Evolutionary conservation across 768 basidiomycete species (phyloP), one percentile per base, ranked within the genome.

Genomic region (Mycena polygramma): DNA sequence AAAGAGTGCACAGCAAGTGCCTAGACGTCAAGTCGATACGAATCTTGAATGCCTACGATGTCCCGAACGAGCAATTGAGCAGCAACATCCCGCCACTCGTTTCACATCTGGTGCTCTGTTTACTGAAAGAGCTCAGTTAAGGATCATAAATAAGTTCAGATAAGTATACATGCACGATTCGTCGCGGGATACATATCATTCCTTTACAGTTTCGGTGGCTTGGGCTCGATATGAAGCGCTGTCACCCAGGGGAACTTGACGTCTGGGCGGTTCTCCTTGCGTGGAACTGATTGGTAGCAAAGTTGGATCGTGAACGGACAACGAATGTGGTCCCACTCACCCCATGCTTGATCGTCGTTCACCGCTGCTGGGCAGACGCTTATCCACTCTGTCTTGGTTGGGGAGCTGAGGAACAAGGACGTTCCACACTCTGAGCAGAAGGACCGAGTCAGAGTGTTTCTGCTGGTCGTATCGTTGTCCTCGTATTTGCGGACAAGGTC

Each of bases 391-490:
- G 49, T 46, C 41, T 63, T 64, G 1, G 48, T 63, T 6, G 68
- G 62, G 9, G 68, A 59, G 24, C 51, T 54, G 55, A 79, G 63
- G 73, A 79, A 79, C 52, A 79, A 41, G 7, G 72, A 76, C 5
- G 78, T 63, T 22, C 79, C 77, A 30, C 79, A 79, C 30, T 72
- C 69, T 3, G 76, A 67, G 60, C 79, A 79, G 73, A 79, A 79
- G 20, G 73, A 76, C 14, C 79, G 78, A 9, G 73, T 59, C 9
- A 79, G 64, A 7, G 75, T 63, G 19, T 71, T 66, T 13, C 78
- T 77, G 54, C 77, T 77, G 7, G 65, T 63, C 35, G 79, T 79
- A 48, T 72, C 58, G 15, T 49, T 74, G 69, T 79, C 79, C 7
- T 58, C 48, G 68, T 76, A 78, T 19, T 70, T 57, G 57, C 73